These are phyloP conservation scores for Lolium rigidum DNA, from an alignment of 176 grass and related monocot species.

Conservation along the genomic window DNA sequence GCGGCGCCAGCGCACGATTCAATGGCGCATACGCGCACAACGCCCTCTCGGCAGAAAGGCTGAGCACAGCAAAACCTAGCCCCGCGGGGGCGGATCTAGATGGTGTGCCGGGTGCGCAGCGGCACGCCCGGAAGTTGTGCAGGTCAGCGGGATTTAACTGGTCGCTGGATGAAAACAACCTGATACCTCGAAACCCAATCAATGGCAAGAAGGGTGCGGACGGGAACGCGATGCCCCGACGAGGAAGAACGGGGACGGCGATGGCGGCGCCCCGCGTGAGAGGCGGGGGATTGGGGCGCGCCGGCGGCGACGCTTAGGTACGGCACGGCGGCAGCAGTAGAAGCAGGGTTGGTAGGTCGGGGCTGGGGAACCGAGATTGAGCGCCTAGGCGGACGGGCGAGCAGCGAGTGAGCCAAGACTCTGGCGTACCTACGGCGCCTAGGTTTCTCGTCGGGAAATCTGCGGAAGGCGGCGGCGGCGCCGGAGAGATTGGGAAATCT, in stretches of 20 bases:
- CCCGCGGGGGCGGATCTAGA: not conserved
- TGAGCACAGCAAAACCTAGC: conserved; percentile 31
- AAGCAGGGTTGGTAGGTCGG: conserved; percentile 1
- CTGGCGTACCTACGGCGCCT: not conserved
- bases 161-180: not conserved
- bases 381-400: conserved; percentile 17
- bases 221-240: not conserved
- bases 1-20: not conserved
- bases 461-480: conserved; percentile 28
- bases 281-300: not conserved
- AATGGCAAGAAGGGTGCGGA: not conserved
- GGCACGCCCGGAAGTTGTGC: not conserved
- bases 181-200: not conserved
- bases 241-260: not conserved
- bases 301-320: not conserved
- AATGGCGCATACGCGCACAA: not conserved
- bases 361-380: not conserved
- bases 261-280: not conserved
- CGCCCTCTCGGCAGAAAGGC: conserved; percentile 2
- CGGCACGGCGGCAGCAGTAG: not conserved
- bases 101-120: not conserved
- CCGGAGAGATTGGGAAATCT: conserved; percentile 40
- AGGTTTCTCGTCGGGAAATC: conserved; percentile 33
- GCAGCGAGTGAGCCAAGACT: conserved; percentile 16
- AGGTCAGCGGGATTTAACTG: not conserved